phyloP scores from a whole-genome alignment of 225 moss, liverwort and hornwort genomes.

The Ulota crispa region DNA sequence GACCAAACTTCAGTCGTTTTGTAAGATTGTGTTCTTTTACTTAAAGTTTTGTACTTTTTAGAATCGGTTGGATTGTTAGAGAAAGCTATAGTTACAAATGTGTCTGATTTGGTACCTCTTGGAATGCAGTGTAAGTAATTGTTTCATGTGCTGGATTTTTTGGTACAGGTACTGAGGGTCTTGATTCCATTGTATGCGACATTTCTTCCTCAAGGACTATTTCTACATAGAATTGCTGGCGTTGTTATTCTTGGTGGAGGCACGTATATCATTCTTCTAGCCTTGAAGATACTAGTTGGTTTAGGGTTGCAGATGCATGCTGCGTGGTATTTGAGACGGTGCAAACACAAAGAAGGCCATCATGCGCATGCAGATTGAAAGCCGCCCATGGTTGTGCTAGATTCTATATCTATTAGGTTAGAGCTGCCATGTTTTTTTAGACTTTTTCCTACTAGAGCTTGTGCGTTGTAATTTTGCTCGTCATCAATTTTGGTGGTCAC shows the following conservation, averaged over 20 bases:
- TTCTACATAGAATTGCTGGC: slow-evolving; percentile 51
- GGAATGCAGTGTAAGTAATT: neutral
- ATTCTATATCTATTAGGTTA: slow-evolving; percentile 3
- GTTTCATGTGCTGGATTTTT: neutral
- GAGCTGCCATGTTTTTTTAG: neutral
- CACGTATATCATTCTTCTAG: slow-evolving; percentile 67
- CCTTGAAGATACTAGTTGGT: slow-evolving; percentile 77
- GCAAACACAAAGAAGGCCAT: slow-evolving; percentile 50
- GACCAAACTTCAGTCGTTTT: neutral
- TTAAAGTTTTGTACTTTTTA: neutral
- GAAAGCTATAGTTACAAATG: neutral
- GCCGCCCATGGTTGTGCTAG: neutral
- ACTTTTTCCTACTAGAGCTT: neutral
- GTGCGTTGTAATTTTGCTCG: neutral
- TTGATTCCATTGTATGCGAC: slow-evolving; percentile 82
- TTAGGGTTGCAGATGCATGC: slow-evolving; percentile 92
- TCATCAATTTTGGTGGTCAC: slow-evolving; percentile 33
- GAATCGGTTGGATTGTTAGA: neutral
- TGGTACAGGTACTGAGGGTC: slow-evolving; percentile 80
- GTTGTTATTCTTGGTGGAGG: slow-evolving; percentile 67
- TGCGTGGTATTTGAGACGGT: slow-evolving; percentile 85
- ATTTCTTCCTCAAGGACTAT: slow-evolving; percentile 65
- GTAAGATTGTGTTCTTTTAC: no score
- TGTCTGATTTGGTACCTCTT: neutral
- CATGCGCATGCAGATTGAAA: slow-evolving; percentile 56